These are phyloP conservation scores for Phoma sp. DNA, from an alignment of 2,329 filamentous ascomycete species.

Conservation along the genomic window DNA sequence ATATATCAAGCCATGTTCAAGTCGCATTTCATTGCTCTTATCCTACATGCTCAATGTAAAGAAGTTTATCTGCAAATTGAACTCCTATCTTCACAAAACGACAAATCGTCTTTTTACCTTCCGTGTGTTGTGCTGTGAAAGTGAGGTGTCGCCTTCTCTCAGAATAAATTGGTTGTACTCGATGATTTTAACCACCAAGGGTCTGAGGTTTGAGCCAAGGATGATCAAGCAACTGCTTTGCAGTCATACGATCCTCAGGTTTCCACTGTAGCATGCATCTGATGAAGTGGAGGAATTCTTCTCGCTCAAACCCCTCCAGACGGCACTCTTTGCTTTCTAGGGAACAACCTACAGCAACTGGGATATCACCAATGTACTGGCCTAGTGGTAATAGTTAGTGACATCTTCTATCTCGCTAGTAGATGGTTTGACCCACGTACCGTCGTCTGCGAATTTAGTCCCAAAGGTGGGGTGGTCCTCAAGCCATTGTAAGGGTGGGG, in stretches of 20 bases:
- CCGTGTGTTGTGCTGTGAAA: too few species aligned
- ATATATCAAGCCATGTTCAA: too few species aligned
- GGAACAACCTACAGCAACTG: slow-evolving; percentile 11
- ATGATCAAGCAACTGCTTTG: slow-evolving; percentile 23
- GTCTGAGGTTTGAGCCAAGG: slow-evolving; percentile 15
- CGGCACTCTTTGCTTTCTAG: slow-evolving; percentile 24
- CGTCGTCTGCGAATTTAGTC: slow-evolving; percentile 23
- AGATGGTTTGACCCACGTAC: slow-evolving; percentile 12
- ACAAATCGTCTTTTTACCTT: too few species aligned
- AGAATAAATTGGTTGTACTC: too few species aligned
- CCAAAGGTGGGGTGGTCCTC: slow-evolving; percentile 1
- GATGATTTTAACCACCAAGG: too few species aligned
- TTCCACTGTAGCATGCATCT: slow-evolving; percentile 46
- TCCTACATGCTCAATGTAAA: too few species aligned
- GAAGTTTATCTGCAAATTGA: too few species aligned
- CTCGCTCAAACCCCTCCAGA: slow-evolving; percentile 31
- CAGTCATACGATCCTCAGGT: slow-evolving; percentile 38
- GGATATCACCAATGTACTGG: slow-evolving; percentile 24
- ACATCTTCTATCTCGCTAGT: neutral
- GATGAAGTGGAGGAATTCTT: slow-evolving; percentile 40
- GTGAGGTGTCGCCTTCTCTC: too few species aligned
- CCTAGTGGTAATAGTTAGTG: slow-evolving; percentile 10
- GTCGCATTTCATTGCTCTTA: too few species aligned
- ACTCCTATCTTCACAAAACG: too few species aligned
- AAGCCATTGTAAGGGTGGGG: slow-evolving; percentile 25